Evolutionary conservation across 23 red algal species (phyloP).

Genomic region (Agarophyton chilense): DNA sequence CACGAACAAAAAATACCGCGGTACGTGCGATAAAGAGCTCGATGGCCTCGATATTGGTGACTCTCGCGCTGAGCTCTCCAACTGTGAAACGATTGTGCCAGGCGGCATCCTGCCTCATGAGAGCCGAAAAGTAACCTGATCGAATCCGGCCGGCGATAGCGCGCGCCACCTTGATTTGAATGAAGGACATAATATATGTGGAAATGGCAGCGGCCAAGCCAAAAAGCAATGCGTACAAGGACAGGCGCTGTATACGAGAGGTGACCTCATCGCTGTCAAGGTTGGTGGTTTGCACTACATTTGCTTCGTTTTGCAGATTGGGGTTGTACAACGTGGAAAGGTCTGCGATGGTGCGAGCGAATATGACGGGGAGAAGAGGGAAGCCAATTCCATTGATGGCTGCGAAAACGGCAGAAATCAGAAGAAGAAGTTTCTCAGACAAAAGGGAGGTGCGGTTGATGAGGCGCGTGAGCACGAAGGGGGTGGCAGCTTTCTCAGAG

Average conservation of each 20-base stretch:
- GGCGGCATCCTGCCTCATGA: slow-evolving; percentile 66
- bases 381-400: slow-evolving; percentile 66
- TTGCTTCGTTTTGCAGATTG: slow-evolving; percentile 8
- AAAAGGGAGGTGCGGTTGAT: slow-evolving; percentile 21
- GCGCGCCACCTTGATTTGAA: slow-evolving; percentile 42
- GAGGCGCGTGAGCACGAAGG: slow-evolving; percentile 13
- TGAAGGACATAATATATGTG: slow-evolving; percentile 37
- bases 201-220: slow-evolving; percentile 19
- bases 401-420: slow-evolving; percentile 23
- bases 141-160: slow-evolving; percentile 64
- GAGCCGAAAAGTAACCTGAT: slow-evolving; percentile 42
- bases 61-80: slow-evolving; percentile 57
- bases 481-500: background rate
- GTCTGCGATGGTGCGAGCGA: slow-evolving; percentile 74
- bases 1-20: slow-evolving; percentile 48
- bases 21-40: slow-evolving; percentile 41
- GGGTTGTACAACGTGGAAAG: slow-evolving; percentile 31
- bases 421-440: slow-evolving; percentile 31
- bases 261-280: slow-evolving; percentile 54
- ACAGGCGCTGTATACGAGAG: slow-evolving; percentile 16
- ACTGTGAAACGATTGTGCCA: slow-evolving; percentile 45
- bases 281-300: slow-evolving; percentile 37
- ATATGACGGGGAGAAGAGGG: slow-evolving; percentile 80
- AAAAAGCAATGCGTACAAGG: slow-evolving; percentile 10
- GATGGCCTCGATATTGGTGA: slow-evolving; percentile 50